Conservation (phyloP, 129 eudicot species). For the Arctium minus region DNA sequence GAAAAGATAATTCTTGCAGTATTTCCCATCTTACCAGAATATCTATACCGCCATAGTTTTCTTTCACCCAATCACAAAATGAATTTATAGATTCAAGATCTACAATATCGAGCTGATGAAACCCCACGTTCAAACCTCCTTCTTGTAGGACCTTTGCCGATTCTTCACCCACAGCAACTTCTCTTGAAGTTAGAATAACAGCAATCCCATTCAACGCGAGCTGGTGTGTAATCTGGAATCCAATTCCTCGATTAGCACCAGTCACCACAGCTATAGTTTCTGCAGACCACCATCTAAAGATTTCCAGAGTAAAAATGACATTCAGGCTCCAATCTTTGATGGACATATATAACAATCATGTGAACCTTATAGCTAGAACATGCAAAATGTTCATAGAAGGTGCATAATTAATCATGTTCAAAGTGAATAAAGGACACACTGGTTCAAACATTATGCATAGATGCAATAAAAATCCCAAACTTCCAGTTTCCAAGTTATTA, state of each 20-base stretch:
- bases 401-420: background rate
- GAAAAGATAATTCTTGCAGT: background rate
- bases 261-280: constrained; percentile 91
- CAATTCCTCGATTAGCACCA: constrained; percentile 95
- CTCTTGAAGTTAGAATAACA: constrained; percentile 87
- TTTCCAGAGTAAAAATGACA: background rate
- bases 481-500: background rate
- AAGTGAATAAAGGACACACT: background rate
- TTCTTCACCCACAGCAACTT: constrained; percentile 71
- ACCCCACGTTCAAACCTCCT: constrained; percentile 70
- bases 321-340: background rate
- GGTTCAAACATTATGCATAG: background rate
- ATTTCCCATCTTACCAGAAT: constrained; percentile 52
- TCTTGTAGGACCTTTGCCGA: constrained; percentile 83
- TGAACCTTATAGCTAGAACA: background rate
- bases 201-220: constrained; percentile 74
- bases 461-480: background rate
- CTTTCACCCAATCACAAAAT: constrained; percentile 61
- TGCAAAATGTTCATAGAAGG: background rate
- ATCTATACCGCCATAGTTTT: constrained; percentile 75
- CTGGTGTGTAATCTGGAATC: constrained; percentile 86
- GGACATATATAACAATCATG: background rate
- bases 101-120: constrained; percentile 82
- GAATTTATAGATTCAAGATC: constrained; percentile 57
- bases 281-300: constrained; percentile 86